Percentiles rank a stretch among this genome's conserved stretches.
Evolutionary conservation across 345 rosid genomes (phyloP).

Genomic region (Citrus unshiu): DNA sequence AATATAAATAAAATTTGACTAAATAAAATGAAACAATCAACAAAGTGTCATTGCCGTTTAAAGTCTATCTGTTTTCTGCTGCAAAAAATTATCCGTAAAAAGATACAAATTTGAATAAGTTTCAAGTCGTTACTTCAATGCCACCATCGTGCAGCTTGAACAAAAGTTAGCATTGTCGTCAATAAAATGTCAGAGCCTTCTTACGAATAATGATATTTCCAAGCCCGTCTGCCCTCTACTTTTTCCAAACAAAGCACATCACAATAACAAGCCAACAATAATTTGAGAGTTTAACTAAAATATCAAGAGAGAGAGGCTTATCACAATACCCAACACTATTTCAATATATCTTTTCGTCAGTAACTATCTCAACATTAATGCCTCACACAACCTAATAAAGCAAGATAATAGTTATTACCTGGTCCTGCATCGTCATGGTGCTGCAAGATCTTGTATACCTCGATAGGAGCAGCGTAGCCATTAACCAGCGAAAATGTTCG

Average conservation of each 20-base stretch:
- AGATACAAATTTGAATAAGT: background rate
- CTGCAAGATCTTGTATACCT: constrained; percentile 80
- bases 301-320: background rate
- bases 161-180: background rate
- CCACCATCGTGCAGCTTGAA: background rate
- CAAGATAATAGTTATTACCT: constrained; percentile 35
- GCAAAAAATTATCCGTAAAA: background rate
- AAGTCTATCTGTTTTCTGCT: background rate
- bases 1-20: background rate
- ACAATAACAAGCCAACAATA: background rate
- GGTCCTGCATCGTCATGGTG: constrained; percentile 81
- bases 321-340: background rate
- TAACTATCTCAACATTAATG: background rate
- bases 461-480: constrained; percentile 83
- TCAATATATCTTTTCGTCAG: background rate
- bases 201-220: background rate
- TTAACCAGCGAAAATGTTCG: constrained; percentile 86
- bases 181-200: background rate
- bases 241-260: background rate
- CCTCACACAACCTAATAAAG: background rate
- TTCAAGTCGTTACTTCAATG: background rate
- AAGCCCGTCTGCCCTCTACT: background rate
- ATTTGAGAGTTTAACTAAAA: background rate
- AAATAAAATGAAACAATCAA: background rate
- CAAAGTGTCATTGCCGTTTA: background rate